Evolutionary conservation across 75 land plant genomes (phyloP).

Genomic region (Pseudotsuga menziesii): DNA sequence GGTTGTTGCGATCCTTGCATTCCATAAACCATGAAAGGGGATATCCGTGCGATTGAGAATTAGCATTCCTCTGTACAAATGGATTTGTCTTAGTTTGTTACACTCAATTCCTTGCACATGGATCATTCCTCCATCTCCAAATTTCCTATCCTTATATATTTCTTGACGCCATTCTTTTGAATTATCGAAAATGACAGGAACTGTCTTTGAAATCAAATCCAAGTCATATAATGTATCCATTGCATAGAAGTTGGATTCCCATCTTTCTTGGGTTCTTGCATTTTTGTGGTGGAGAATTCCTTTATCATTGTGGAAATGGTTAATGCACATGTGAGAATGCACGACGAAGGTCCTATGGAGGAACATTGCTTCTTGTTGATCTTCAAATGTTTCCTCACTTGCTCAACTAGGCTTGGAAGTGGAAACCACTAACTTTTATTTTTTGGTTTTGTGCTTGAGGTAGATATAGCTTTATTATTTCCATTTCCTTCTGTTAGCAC

Average conservation of each 20-base stretch:
- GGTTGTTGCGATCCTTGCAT: constrained; percentile 82
- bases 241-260: constrained; percentile 56
- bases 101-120: constrained; percentile 62
- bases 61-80: constrained; percentile 42
- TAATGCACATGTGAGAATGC: constrained; percentile 93
- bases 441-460: too few species aligned
- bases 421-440: too few species aligned
- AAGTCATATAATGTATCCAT: constrained; percentile 88
- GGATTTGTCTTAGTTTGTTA: constrained; percentile 33
- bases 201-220: constrained; percentile 64
- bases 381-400: too few species aligned
- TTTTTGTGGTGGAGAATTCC: constrained; percentile 41
- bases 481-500: too few species aligned
- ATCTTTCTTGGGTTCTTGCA: constrained; percentile 51
- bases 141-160: constrained; percentile 46
- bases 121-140: constrained; percentile 42
- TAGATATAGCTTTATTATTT: too few species aligned
- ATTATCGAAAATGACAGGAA: constrained; percentile 73
- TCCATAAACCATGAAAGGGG: constrained; percentile 89
- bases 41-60: constrained; percentile 91
- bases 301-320: constrained; percentile 62
- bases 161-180: constrained; percentile 62
- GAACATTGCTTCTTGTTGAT: too few species aligned
- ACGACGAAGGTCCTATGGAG: constrained; percentile 78
- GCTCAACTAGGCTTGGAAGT: too few species aligned